These are phyloP conservation scores for Simplicillium sp. DNA, from an alignment of 2,329 filamentous ascomycete genomes.

Conservation along the genomic window DNA sequence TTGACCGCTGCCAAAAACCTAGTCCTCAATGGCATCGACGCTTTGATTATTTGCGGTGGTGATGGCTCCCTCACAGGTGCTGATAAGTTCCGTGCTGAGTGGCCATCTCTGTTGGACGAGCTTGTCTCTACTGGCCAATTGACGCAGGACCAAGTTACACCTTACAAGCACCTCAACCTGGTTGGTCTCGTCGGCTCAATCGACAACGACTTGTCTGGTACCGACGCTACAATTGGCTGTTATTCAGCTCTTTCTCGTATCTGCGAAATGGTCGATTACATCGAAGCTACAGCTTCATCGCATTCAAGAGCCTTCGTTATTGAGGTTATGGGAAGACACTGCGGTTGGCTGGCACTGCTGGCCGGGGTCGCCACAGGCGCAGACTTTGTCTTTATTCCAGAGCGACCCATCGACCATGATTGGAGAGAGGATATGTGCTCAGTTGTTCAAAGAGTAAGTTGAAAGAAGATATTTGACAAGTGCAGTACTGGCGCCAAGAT, in stretches of 20 bases:
- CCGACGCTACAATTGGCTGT: constrained; percentile 93
- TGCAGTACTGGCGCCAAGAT: background rate
- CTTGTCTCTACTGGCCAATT: constrained; percentile 68
- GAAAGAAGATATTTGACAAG: background rate
- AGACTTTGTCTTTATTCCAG: constrained; percentile 94
- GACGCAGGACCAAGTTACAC: constrained; percentile 58
- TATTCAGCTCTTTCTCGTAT: constrained; percentile 91
- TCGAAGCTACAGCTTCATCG: constrained; percentile 88
- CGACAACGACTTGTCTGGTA: constrained; percentile 95
- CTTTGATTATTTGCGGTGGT: constrained; percentile 91
- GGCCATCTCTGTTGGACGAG: constrained; percentile 81
- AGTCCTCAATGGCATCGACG: constrained; percentile 86
- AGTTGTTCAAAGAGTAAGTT: constrained; percentile 59
- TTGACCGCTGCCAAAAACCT: constrained; percentile 87
- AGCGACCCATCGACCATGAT: constrained; percentile 77
- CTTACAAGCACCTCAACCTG: constrained; percentile 85
- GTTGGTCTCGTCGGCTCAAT: constrained; percentile 95
- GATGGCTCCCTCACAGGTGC: constrained; percentile 94
- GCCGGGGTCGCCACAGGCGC: constrained; percentile 89
- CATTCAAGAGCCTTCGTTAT: constrained; percentile 96
- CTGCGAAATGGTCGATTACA: constrained; percentile 92
- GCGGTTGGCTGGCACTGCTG: constrained; percentile 95
- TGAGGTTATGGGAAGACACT: constrained; percentile 97
- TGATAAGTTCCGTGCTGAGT: constrained; percentile 85
- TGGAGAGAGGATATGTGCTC: constrained; percentile 85